These are phyloP conservation scores for Pseudomicrostroma phylloplanum DNA, from an alignment of 1,284 basidiomycete genomes.

Conservation along the genomic window DNA sequence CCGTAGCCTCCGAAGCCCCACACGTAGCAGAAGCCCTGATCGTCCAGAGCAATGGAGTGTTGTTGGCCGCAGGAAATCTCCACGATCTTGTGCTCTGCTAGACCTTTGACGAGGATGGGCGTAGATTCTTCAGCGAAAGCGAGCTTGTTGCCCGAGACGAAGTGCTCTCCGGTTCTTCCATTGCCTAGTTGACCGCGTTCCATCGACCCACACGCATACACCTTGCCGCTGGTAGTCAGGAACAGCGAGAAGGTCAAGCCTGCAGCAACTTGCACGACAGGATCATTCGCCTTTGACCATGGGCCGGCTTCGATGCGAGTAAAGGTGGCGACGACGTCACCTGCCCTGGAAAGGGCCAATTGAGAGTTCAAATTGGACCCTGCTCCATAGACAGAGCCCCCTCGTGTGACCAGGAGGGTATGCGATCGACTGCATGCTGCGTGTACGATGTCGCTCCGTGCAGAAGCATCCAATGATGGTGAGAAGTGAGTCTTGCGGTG, in stretches of 20 bases:
- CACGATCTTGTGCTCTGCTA: conserved; percentile 69
- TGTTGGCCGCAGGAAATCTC: conserved; percentile 79
- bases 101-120: conserved; percentile 58
- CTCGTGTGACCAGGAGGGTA: conserved; percentile 71
- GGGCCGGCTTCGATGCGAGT: conserved; percentile 58
- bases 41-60: conserved; percentile 68
- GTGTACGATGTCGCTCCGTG: conserved; percentile 65
- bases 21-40: conserved; percentile 70
- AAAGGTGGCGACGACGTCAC: conserved; percentile 60
- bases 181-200: conserved; percentile 89
- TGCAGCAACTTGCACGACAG: conserved; percentile 66
- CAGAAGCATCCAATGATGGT: conserved; percentile 57
- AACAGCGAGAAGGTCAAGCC: conserved; percentile 78
- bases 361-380: conserved; percentile 80
- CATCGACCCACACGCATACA: conserved; percentile 82
- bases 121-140: conserved; percentile 54
- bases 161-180: conserved; percentile 79
- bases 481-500: conserved; percentile 34
- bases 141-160: conserved; percentile 73
- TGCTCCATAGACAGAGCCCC: conserved; percentile 74
- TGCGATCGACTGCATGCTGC: conserved; percentile 78
- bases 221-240: conserved; percentile 70
- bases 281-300: conserved; percentile 58
- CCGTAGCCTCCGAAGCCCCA: conserved; percentile 54
- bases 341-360: conserved; percentile 63